phyloP scores from a whole-genome alignment of 1,284 basidiomycete genomes.

The Sutorius eximius region DNA sequence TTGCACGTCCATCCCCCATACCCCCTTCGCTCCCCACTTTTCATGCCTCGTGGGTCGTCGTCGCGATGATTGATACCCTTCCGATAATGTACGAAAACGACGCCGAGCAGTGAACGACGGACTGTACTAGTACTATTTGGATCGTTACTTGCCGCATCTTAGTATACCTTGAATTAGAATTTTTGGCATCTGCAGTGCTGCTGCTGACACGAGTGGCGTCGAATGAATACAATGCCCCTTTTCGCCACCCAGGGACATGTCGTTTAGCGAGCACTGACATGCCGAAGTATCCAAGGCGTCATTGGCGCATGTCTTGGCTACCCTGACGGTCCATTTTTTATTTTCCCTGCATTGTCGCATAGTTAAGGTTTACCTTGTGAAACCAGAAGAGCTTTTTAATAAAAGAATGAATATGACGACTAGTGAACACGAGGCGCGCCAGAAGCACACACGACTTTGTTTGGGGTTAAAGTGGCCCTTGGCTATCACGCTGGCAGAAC shows the following conservation, averaged over 20 bases:
- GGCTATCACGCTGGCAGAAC: conserved; percentile 8
- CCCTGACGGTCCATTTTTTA: conserved; percentile 10
- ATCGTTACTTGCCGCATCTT: conserved; percentile 33
- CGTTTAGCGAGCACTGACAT: conserved; percentile 20
- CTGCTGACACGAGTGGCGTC: conserved; percentile 19
- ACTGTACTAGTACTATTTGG: conserved; percentile 36
- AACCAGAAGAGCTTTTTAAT: conserved; percentile 6
- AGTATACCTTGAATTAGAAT: conserved; percentile 40
- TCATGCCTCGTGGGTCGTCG: conserved; percentile 24
- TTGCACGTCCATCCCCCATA: conserved; percentile 25
- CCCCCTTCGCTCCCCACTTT: conserved; percentile 15
- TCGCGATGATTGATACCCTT: conserved; percentile 37
- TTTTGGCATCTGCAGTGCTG: conserved; percentile 24
- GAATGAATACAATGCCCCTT: conserved; percentile 11
- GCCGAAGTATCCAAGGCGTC: conserved; percentile 19
- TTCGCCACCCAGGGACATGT: conserved; percentile 30
- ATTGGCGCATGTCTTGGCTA: conserved; percentile 18
- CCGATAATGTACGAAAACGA: conserved; percentile 31
- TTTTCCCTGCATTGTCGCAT: conserved; percentile 13
- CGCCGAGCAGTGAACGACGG: conserved; percentile 30
- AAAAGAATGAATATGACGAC: conserved; percentile 7
- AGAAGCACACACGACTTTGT: conserved; percentile 27
- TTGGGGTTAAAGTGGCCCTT: conserved; percentile 27
- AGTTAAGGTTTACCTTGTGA: conserved; percentile 24
- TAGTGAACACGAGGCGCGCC: conserved; percentile 29